Conservation (phyloP, 2,329 filamentous ascomycete species). For the Gyromitra esculenta region DNA sequence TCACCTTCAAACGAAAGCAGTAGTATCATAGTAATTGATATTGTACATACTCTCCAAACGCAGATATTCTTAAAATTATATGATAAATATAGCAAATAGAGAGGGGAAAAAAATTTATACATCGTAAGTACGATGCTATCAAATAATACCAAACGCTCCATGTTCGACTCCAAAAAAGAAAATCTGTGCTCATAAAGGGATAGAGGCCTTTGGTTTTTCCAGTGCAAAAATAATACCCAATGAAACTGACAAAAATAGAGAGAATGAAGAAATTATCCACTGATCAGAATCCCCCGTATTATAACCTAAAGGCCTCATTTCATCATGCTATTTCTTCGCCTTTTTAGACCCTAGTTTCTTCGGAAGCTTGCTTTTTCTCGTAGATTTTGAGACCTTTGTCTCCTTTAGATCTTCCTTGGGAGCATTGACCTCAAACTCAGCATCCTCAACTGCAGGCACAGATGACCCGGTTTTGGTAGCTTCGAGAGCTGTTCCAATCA, state of each 20-base stretch:
- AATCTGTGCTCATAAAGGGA: constrained; percentile 31
- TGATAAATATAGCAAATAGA: not conserved
- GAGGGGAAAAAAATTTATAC: constrained; percentile 22
- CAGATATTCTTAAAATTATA: not conserved
- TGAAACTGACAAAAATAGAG: constrained; percentile 35
- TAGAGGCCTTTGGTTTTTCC: constrained; percentile 45
- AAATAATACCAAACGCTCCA: constrained; percentile 28
- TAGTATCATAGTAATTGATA: not conserved
- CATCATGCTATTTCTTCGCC: constrained; percentile 33
- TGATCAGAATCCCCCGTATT: constrained; percentile 17
- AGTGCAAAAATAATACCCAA: constrained; percentile 29
- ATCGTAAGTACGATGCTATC: constrained; percentile 3
- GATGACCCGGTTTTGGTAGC: not conserved
- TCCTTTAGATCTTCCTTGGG: constrained; percentile 29
- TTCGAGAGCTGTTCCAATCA: not conserved
- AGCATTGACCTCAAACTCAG: constrained; percentile 2
- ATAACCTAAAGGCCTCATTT: constrained; percentile 30
- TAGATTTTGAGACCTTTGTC: constrained; percentile 18
- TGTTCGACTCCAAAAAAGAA: constrained; percentile 22
- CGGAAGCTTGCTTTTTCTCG: constrained; percentile 43
- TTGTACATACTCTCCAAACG: not conserved
- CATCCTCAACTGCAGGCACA: not conserved
- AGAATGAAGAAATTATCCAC: constrained; percentile 27
- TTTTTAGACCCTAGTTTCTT: constrained; percentile 24
- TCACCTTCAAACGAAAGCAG: not conserved